Conservation (phyloP, 306 rosid species). For the Chamaecrista fasciculata region DNA sequence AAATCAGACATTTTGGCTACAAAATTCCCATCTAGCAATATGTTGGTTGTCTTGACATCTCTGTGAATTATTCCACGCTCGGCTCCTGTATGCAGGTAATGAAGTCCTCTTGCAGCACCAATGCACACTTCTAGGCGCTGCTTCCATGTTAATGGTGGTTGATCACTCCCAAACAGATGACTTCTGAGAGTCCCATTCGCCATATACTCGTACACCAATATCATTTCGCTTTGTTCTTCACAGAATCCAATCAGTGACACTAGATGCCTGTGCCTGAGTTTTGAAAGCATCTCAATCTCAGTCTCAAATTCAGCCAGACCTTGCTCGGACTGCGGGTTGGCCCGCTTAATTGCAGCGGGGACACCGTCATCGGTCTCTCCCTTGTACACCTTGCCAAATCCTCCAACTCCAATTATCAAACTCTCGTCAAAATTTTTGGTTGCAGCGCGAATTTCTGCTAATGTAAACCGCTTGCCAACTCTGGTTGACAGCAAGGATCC, state of each 20-base stretch:
- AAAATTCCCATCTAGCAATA: constrained; percentile 74
- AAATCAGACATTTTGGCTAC: constrained; percentile 95
- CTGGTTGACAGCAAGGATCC: constrained; percentile 50
- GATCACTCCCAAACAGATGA: constrained; percentile 82
- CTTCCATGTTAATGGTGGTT: constrained; percentile 80
- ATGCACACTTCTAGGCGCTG: constrained; percentile 87
- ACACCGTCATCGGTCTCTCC: constrained; percentile 82
- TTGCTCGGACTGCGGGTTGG: constrained; percentile 87
- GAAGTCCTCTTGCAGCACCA: constrained; percentile 94
- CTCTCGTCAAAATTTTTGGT: constrained; percentile 72
- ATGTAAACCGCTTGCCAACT: constrained; percentile 65
- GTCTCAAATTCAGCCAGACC: constrained; percentile 92
- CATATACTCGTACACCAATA: constrained; percentile 94
- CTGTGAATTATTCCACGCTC: constrained; percentile 92
- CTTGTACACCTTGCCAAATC: constrained; percentile 92
- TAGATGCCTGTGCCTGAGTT: constrained; percentile 89
- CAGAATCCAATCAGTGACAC: constrained; percentile 95
- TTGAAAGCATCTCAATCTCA: constrained; percentile 98
- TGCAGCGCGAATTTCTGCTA: constrained; percentile 74
- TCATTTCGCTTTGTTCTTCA: constrained; percentile 91
- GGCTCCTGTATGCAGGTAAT: constrained; percentile 93
- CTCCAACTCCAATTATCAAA: constrained; percentile 88
- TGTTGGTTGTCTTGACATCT: constrained; percentile 95
- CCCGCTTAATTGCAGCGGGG: constrained; percentile 76
- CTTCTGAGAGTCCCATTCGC: constrained; percentile 91